A percentile compares a stretch with the other conserved stretches of the same genome.
These are phyloP conservation scores for Tetrapisispora fleetii DNA, from an alignment of 805 yeast genomes.

Conservation along the genomic window DNA sequence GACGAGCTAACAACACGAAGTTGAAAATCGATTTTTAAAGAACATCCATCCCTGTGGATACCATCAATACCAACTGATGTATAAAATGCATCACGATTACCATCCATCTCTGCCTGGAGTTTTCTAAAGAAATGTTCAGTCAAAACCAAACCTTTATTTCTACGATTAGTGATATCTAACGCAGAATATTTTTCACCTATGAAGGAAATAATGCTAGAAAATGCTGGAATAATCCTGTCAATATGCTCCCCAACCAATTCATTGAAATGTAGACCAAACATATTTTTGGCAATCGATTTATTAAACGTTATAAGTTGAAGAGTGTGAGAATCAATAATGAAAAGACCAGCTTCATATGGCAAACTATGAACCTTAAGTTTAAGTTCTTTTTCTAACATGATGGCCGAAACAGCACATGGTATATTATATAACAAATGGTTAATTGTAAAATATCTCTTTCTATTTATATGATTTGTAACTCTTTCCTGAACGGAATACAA, in stretches of 20 bases:
- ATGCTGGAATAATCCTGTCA: conserved; percentile 53
- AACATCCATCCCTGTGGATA: conserved; percentile 57
- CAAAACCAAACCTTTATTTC: conserved; percentile 55
- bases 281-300: conserved; percentile 63
- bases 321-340: conserved; percentile 47
- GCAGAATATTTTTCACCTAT: conserved; percentile 31
- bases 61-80: conserved; percentile 62
- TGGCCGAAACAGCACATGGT: conserved; percentile 68
- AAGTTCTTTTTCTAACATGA: conserved; percentile 38
- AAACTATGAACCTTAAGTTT: conserved; percentile 63
- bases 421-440: conserved; percentile 37
- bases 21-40: conserved; percentile 66
- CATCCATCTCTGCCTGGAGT: conserved; percentile 39
- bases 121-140: conserved; percentile 89
- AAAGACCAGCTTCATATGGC: conserved; percentile 82
- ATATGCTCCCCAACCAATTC: conserved; percentile 40
- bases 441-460: conserved; percentile 54
- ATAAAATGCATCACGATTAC: conserved; percentile 42
- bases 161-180: conserved; percentile 32
- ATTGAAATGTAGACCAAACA: conserved; percentile 56
- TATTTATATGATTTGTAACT: conserved; percentile 40
- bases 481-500: conserved; percentile 27
- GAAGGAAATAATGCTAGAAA: conserved; percentile 33
- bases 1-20: conserved; percentile 55
- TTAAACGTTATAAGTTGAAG: conserved; percentile 61